Evolutionary conservation across 805 yeast species (phyloP).

Genomic region (Candida odintsovae): DNA sequence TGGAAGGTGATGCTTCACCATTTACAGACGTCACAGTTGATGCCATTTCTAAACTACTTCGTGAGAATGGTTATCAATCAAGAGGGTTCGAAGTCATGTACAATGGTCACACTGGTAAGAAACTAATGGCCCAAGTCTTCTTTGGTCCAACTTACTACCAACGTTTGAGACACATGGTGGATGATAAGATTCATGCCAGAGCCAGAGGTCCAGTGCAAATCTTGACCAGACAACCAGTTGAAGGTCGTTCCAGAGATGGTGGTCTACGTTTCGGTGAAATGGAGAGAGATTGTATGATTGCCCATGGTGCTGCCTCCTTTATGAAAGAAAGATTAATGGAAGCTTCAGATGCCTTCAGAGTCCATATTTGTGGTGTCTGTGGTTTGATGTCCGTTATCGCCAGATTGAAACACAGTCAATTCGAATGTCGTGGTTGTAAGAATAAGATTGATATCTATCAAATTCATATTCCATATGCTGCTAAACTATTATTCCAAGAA

Average conservation of each 20-base stretch:
- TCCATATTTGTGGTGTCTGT: constrained; percentile 96
- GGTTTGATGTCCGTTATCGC: constrained; percentile 98
- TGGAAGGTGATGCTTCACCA: constrained; percentile 99
- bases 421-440: constrained; percentile 97
- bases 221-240: constrained; percentile 96
- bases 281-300: constrained; percentile 99
- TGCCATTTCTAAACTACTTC: constrained; percentile 83
- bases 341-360: constrained; percentile 98
- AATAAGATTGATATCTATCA: constrained; percentile 98
- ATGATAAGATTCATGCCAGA: constrained; percentile 97
- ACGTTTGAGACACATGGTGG: constrained; percentile 98
- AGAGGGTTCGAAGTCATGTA: constrained; percentile 99
- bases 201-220: constrained; percentile 99
- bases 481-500: constrained; percentile 96
- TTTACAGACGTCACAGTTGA: constrained; percentile 98
- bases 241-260: constrained; percentile 99
- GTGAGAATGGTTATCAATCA: constrained; percentile 96
- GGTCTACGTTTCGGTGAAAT: constrained; percentile 98
- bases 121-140: constrained; percentile 96
- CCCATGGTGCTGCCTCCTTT: constrained; percentile 99
- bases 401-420: constrained; percentile 93
- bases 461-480: constrained; percentile 97
- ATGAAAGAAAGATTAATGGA: constrained; percentile 97
- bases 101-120: constrained; percentile 98
- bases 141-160: constrained; percentile 99